These are phyloP conservation scores for Triticum dicoccoides DNA, from an alignment of 176 grass and related monocot species.

Conservation along the genomic window DNA sequence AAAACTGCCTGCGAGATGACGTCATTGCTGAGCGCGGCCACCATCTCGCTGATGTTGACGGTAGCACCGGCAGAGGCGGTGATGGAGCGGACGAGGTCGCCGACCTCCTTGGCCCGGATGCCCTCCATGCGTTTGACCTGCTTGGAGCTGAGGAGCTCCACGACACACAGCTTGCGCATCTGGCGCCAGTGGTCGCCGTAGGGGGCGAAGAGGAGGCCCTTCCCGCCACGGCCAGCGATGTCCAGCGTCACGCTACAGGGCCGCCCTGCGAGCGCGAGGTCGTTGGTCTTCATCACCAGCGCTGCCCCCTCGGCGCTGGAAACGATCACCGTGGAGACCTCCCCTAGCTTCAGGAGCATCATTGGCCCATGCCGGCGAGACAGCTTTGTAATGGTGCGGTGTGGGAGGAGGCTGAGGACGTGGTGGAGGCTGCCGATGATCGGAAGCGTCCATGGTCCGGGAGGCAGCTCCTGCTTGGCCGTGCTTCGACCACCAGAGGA, in stretches of 20 bases:
- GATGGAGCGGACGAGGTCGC: background rate
- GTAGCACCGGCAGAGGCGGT: background rate
- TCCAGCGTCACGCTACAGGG: background rate
- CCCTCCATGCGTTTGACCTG: background rate
- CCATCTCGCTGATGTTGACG: background rate
- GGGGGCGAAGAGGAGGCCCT: background rate
- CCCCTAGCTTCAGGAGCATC: background rate
- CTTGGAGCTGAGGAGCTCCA: conserved; percentile 59
- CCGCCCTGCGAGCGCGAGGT: background rate
- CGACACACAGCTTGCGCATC: conserved; percentile 67
- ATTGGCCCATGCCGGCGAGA: background rate
- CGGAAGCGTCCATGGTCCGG: background rate
- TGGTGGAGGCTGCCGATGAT: background rate
- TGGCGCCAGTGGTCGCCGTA: conserved; percentile 54
- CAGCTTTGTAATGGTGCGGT: background rate
- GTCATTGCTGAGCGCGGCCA: background rate
- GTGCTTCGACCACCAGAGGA: background rate
- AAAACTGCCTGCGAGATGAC: background rate
- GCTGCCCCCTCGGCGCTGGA: background rate
- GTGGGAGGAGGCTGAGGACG: background rate
- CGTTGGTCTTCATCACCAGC: background rate
- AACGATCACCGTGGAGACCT: background rate
- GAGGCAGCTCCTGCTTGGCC: background rate
- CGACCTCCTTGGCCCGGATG: background rate
- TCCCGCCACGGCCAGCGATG: background rate